Conservation (phyloP, 352 stramenopile species). For the Phytopythium aichiense region DNA sequence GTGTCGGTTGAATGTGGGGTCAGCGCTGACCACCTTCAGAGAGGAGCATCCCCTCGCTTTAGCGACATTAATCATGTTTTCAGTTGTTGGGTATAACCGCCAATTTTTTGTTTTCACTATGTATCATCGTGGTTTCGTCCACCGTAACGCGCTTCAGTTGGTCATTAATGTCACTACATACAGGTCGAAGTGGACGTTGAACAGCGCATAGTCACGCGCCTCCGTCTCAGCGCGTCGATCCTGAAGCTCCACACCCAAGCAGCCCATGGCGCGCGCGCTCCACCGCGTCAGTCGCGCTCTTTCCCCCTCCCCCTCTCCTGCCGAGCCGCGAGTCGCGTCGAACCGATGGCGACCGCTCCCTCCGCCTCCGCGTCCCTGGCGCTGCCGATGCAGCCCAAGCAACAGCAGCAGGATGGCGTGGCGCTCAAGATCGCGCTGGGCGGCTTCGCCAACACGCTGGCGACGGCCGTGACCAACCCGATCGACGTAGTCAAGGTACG, state of each 20-base stretch:
- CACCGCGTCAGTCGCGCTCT: not conserved
- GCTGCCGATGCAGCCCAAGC: slow-evolving; percentile 11
- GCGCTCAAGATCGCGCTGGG: slow-evolving; percentile 52
- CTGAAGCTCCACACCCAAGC: slow-evolving; percentile 1
- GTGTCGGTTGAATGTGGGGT: not conserved
- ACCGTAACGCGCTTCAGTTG: not conserved
- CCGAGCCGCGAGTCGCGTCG: not conserved
- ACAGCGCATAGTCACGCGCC: slow-evolving; percentile 2
- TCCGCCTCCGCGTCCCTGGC: slow-evolving; percentile 7
- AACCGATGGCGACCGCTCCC: not conserved
- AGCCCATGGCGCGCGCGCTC: not conserved
- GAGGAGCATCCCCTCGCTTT: not conserved
- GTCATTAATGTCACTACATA: not conserved
- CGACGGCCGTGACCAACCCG: slow-evolving; percentile 43
- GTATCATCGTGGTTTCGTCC: not conserved
- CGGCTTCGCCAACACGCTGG: slow-evolving; percentile 45
- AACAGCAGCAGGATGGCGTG: slow-evolving; percentile 37
- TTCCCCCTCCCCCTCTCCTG: not conserved
- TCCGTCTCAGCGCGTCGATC: not conserved
- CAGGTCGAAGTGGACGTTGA: not conserved
- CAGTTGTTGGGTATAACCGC: not conserved
- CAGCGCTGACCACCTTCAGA: slow-evolving; percentile 8
- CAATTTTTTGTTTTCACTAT: not conserved
- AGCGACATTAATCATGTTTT: not conserved
- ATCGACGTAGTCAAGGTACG: slow-evolving; percentile 58